Percentiles rank a stretch among this genome's conserved stretches.
Evolutionary conservation across 306 rosid species (phyloP).

Genomic region (Dalbergia oliveri): DNA sequence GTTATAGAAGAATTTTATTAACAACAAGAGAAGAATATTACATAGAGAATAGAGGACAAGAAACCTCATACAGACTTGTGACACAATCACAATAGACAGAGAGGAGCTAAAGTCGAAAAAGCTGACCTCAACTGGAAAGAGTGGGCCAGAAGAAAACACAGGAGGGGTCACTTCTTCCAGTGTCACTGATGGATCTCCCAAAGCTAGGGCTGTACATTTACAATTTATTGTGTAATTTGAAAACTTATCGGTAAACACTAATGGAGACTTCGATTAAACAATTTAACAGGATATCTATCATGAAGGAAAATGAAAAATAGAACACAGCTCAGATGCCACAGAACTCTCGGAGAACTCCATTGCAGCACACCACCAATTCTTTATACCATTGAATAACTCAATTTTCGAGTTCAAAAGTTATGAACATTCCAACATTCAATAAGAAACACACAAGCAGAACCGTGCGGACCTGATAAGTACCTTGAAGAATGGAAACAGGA

Average conservation of each 20-base stretch:
- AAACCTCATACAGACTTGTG: constrained; percentile 8
- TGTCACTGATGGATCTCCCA: constrained; percentile 88
- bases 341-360: neutral
- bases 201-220: constrained; percentile 77
- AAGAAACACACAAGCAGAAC: constrained; percentile 58
- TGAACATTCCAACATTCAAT: constrained; percentile 22
- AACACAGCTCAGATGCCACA: neutral
- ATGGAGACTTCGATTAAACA: neutral
- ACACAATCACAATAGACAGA: constrained; percentile 17
- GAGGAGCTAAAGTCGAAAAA: constrained; percentile 29
- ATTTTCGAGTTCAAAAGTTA: neutral
- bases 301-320: neutral
- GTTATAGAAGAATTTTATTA: too few relatives aligned
- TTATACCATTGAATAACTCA: neutral
- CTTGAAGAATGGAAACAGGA: constrained; percentile 80
- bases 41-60: too few relatives aligned
- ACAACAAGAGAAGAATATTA: too few relatives aligned
- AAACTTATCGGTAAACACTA: constrained; percentile 35
- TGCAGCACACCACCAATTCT: neutral
- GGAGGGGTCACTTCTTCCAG: constrained; percentile 86
- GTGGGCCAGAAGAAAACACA: constrained; percentile 69
- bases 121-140: constrained; percentile 89
- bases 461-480: constrained; percentile 90
- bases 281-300: neutral
- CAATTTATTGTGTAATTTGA: constrained; percentile 43